A percentile compares a stretch with the other conserved stretches of the same genome.
Evolutionary conservation across 2,329 filamentous ascomycete genomes (phyloP).

Genomic region (Shiraia sp.): DNA sequence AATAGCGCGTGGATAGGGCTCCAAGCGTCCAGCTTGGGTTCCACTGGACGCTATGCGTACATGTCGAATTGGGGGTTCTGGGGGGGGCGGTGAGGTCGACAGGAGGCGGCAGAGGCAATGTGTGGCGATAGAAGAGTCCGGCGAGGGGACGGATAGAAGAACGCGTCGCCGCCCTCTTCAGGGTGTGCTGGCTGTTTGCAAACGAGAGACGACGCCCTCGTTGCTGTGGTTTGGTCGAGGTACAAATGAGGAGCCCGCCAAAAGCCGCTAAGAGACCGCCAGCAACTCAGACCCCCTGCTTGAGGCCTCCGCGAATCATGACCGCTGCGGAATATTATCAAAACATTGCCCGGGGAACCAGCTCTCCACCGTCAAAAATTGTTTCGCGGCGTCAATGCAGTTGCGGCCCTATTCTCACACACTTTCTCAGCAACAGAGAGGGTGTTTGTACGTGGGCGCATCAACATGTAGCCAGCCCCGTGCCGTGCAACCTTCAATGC

Average conservation of each 20-base stretch:
- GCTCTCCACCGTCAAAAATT: too few species aligned
- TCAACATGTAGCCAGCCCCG: too few species aligned
- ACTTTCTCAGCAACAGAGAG: too few species aligned
- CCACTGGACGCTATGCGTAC: conserved; percentile 29
- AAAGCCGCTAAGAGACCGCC: not conserved
- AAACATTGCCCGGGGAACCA: conserved; percentile 24
- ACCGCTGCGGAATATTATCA: conserved; percentile 10
- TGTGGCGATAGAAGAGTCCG: not conserved
- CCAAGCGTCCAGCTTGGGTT: conserved; percentile 35
- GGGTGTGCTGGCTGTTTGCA: conserved; percentile 2
- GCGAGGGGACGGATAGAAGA: too few species aligned
- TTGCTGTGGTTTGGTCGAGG: conserved; percentile 3
- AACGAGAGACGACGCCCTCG: conserved; percentile 1
- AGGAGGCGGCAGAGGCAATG: conserved; percentile 4
- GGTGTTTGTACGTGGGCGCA: too few species aligned
- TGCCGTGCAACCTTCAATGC: too few species aligned
- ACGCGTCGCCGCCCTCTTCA: conserved; percentile 2
- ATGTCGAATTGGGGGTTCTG: conserved; percentile 21
- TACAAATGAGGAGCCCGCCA: conserved; percentile 7
- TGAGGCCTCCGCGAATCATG: conserved; percentile 9
- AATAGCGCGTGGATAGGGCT: conserved; percentile 16
- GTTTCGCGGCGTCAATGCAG: too few species aligned
- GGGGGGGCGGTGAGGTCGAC: conserved; percentile 18
- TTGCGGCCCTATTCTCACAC: too few species aligned
- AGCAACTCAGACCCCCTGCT: not conserved